Percentiles rank a stretch among this genome's conserved stretches.
Conservation (phyloP, 2,329 filamentous ascomycete species). For the Botrytis medusae region DNA sequence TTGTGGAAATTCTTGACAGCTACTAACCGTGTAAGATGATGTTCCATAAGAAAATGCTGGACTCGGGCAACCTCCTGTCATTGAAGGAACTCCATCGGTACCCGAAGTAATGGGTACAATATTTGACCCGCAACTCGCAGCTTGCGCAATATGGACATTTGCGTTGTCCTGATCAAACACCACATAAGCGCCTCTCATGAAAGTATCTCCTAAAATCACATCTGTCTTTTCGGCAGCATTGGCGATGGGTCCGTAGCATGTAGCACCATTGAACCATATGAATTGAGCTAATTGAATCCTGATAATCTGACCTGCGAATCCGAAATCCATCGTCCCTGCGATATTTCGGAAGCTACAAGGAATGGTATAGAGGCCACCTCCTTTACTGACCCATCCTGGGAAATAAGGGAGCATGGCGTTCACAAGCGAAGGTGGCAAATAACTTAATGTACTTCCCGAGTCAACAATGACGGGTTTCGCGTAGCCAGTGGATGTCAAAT, state of each 20-base stretch:
- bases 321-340: constrained; percentile 27
- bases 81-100: constrained; percentile 27
- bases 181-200: constrained; percentile 28
- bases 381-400: constrained; percentile 23
- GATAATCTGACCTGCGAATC: constrained; percentile 26
- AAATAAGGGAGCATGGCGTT: constrained; percentile 26
- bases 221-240: constrained; percentile 18
- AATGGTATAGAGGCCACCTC: constrained; percentile 25
- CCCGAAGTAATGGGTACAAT: constrained; percentile 26
- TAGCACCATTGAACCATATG: constrained; percentile 25
- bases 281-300: constrained; percentile 27
- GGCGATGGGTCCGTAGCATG: constrained; percentile 19
- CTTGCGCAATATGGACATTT: constrained; percentile 28
- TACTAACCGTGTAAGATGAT: neutral
- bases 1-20: neutral
- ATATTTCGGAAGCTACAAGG: constrained; percentile 18
- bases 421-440: constrained; percentile 24
- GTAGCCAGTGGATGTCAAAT: neutral
- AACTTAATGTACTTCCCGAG: constrained; percentile 26
- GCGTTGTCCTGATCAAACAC: constrained; percentile 32
- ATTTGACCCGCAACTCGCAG: constrained; percentile 28
- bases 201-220: constrained; percentile 24
- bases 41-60: constrained; percentile 3
- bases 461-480: constrained; percentile 27
- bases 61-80: constrained; percentile 24